Evolutionary conservation across 768 basidiomycete species (phyloP), one percentile per base, ranked within the genome.

Genomic region (Psilocybe sp.): DNA sequence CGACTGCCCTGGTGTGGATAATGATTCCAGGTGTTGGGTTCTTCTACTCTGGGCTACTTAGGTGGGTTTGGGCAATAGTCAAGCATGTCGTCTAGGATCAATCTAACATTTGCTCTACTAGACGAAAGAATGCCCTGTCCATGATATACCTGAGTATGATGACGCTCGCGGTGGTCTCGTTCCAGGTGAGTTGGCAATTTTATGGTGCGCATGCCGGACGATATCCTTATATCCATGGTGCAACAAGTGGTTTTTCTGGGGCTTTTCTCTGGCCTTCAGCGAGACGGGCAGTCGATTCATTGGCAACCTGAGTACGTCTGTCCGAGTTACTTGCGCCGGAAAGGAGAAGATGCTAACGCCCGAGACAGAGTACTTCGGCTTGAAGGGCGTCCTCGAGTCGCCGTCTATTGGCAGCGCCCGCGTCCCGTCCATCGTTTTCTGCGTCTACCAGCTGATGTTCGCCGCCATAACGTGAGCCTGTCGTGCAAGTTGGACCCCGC

Each of bases 201-300:
- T 36, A 5, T 38, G n/a, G 28, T 37, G 23, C 14, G 23, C 23
- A 28, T 3, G 4, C 28, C 19, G 36, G 13, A 16, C 9, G 4
- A 43, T 16, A 5, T n/a, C 2, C 11, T 14, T 4, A 6, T 8
- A 23, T 5, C 23, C 39, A 40, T 15, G 40, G 39, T 28, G 16
- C 7, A 5, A 28, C 39, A n/a, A 93, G 87, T 95, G 92, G 92
- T 94, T 92, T 76, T 95, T 96, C 79, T 97, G 94, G 95, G 96
- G 95, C 1, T 98, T 80, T 71, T 94, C 92, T 1, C 74, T 98
- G 16, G 82, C 96, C 0, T 98, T 99, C 73, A 88, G 86, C 50
- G 87, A 92, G 12, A 81, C 77, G 0, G 92, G 76, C 5, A 74
- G 72, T 54, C 55, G 56, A 16, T 97, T 79, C 68, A 95, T 99